Conservation (phyloP, 2,329 filamentous ascomycete genomes). For the Penicillium crustosum region DNA sequence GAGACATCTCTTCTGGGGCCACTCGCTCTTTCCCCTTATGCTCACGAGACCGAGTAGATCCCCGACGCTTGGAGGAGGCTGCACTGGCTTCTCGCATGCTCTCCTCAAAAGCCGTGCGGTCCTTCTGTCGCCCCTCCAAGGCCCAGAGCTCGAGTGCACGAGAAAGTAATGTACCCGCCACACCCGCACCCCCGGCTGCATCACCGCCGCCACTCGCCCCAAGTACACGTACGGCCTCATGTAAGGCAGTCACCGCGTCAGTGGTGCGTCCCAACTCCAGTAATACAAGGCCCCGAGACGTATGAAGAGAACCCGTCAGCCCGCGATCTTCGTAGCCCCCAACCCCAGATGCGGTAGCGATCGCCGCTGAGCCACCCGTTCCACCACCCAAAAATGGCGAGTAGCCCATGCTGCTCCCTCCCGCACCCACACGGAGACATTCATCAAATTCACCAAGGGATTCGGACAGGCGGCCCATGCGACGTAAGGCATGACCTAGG, state of each 20-base stretch:
- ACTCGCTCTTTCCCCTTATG: conserved; percentile 29
- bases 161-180: conserved; percentile 47
- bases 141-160: conserved; percentile 50
- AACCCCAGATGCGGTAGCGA: conserved; percentile 41
- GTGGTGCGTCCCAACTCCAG: conserved; percentile 73
- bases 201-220: conserved; percentile 48
- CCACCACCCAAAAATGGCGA: conserved; percentile 57
- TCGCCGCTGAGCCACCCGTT: conserved; percentile 35
- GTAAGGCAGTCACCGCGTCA: conserved; percentile 77
- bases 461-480: conserved; percentile 65
- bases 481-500: conserved; percentile 81
- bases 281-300: conserved; percentile 70
- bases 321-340: conserved; percentile 50
- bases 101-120: conserved; percentile 15
- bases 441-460: conserved; percentile 82
- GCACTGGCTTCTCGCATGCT: conserved; percentile 2
- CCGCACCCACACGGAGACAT: conserved; percentile 73
- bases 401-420: conserved; percentile 76
- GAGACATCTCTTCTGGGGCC: conserved; percentile 14
- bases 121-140: conserved; percentile 37
- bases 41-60: conserved; percentile 26
- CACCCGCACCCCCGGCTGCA: conserved; percentile 48
- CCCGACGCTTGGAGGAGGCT: conserved; percentile 21
- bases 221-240: conserved; percentile 62
- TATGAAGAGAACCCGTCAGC: conserved; percentile 48